These are phyloP conservation scores for Calonectria naviculata DNA, from an alignment of 2,329 filamentous ascomycete species.

Conservation along the genomic window DNA sequence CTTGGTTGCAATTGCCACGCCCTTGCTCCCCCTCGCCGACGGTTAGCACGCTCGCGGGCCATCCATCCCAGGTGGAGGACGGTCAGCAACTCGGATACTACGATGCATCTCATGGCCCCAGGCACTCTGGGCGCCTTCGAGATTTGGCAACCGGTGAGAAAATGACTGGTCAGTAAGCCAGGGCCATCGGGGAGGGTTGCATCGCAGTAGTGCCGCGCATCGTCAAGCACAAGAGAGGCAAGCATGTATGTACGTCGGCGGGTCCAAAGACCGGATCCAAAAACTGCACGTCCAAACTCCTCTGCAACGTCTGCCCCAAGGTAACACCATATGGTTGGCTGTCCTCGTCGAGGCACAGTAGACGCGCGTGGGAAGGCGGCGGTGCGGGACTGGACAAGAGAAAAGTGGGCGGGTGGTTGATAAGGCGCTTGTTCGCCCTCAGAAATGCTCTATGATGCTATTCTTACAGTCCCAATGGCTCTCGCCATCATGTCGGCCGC, in stretches of 20 bases:
- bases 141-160: conserved; percentile 20
- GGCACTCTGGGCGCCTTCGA: conserved; percentile 1
- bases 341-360: conserved; percentile 2
- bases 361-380: conserved; percentile 10
- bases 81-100: conserved; percentile 12
- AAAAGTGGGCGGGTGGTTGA: conserved; percentile 18
- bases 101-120: conserved; percentile 24
- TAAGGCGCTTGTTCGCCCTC: conserved; percentile 21
- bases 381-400: conserved; percentile 10
- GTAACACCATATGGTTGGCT: background rate
- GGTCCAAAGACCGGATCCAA: background rate
- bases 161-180: conserved; percentile 8
- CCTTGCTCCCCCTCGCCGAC: background rate
- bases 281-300: background rate
- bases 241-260: conserved; percentile 1
- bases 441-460: conserved; percentile 14
- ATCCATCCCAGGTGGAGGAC: conserved; percentile 2
- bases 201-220: conserved; percentile 20
- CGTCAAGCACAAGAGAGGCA: background rate
- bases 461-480: conserved; percentile 4
- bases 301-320: background rate
- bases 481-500: conserved; percentile 13
- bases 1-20: background rate
- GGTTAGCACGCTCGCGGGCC: background rate
- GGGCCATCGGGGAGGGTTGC: conserved; percentile 8